These are phyloP conservation scores for Pezicula rhizophila DNA, from an alignment of 2,329 filamentous ascomycete genomes.

Conservation along the genomic window DNA sequence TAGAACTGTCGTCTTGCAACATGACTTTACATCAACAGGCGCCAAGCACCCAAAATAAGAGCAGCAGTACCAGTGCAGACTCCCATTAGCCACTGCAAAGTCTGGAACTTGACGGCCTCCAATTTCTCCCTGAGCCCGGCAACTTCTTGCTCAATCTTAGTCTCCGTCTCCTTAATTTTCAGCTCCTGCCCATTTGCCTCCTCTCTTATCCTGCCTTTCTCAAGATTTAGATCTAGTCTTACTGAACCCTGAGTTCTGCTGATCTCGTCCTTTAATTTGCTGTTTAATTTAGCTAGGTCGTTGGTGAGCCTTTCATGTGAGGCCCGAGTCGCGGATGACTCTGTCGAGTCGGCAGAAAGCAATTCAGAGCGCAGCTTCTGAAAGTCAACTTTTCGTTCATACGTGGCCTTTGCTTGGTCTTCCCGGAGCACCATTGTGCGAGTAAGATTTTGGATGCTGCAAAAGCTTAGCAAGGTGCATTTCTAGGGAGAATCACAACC, in stretches of 20 bases:
- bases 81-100: conserved; percentile 95
- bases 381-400: conserved; percentile 92
- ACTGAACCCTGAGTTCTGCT: conserved; percentile 90
- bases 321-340: conserved; percentile 79
- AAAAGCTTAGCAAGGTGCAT: conserved; percentile 4
- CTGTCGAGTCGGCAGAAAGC: conserved; percentile 83
- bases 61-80: conserved; percentile 65
- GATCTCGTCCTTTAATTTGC: conserved; percentile 85
- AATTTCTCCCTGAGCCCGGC: conserved; percentile 84
- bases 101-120: conserved; percentile 97
- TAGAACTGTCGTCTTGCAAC: not conserved
- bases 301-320: conserved; percentile 91
- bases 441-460: conserved; percentile 89
- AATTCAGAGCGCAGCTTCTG: conserved; percentile 94
- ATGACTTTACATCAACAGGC: conserved; percentile 55
- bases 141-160: conserved; percentile 95
- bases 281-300: conserved; percentile 90
- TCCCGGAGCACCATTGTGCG: conserved; percentile 97
- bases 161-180: conserved; percentile 98
- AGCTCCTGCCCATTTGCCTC: conserved; percentile 95
- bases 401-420: conserved; percentile 76
- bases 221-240: conserved; percentile 85
- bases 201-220: conserved; percentile 93
- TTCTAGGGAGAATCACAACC: conserved; percentile 5
- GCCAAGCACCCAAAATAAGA: conserved; percentile 63